Evolutionary conservation across 2,329 filamentous ascomycete species (phyloP), one percentile per base, ranked within the genome.

Genomic region (Iodosphaeria phyllophila): DNA sequence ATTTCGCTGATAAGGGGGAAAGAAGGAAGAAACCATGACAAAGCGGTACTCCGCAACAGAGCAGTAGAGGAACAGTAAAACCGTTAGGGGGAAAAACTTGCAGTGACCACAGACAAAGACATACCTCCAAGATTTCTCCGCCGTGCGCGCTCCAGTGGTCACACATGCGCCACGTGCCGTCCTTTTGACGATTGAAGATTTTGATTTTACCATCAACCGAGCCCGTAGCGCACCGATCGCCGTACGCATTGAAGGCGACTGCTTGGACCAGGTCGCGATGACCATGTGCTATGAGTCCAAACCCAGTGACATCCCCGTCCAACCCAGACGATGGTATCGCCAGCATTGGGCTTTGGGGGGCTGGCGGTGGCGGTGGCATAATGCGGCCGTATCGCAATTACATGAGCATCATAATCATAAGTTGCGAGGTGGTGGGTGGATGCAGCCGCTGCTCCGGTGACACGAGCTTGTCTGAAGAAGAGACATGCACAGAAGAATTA

Each of bases 141-240:
- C 82, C 77, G 46, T 95, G 86, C 11, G 82, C 86, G 23, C 67
- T 71, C 82, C 84, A 93, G 28, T 70, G 82, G 52, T 95, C 86
- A 43, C 73, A 77, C 18, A 89, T 54, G 25, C 68, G 63, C 80
- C 83, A 92, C 29, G 67, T 58, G 20, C 71, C 70, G 38, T 82
- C 75, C 35, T 73, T 72, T 43, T 89, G 75, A 23, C 74, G 65
- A 49, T 86, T 80, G 64, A 86, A 93, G 33, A 93, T 77, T 44
- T 84, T 82, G 41, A 95, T 75, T 46, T 77, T 80, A 47, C 92
- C 86, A 48, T 95, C 86, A 11, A 86, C 79, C 11, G 82, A 89
- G 17, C 82, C 83, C 3, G 83, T 89, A 20, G 84, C 78, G 58
- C 86, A 84, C 37, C 84, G 78, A 40, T 82, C 84, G 38, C 84